Conservation (phyloP, 2,329 filamentous ascomycete species). For the Bipolaris cookei region DNA sequence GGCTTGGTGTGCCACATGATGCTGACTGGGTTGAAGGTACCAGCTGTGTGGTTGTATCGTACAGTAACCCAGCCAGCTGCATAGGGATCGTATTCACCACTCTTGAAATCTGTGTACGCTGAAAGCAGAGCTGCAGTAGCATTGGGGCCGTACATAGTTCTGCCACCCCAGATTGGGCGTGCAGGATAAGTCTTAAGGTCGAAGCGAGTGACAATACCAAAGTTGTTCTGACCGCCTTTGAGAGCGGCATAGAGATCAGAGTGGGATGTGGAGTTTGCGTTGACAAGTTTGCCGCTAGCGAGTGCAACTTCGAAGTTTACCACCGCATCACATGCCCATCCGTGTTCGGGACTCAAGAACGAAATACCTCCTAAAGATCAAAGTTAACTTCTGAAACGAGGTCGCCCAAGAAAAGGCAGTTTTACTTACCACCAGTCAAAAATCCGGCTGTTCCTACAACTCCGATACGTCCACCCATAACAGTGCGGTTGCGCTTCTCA, state of each 20-base stretch:
- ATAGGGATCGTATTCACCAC: constrained; percentile 27
- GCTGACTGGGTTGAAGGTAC: constrained; percentile 21
- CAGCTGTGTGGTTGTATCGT: constrained; percentile 28
- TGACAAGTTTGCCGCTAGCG: constrained; percentile 46
- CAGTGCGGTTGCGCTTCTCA: constrained; percentile 25
- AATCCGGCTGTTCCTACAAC: constrained; percentile 41
- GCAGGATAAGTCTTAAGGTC: constrained; percentile 41
- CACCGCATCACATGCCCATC: constrained; percentile 35
- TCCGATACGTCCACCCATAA: constrained; percentile 34
- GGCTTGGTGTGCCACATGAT: constrained; percentile 37
- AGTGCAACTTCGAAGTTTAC: constrained; percentile 48
- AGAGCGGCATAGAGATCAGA: constrained; percentile 51
- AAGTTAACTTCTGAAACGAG: background rate
- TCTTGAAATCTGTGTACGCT: constrained; percentile 32
- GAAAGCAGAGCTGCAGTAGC: constrained; percentile 22
- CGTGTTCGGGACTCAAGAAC: constrained; percentile 28
- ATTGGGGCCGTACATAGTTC: constrained; percentile 21
- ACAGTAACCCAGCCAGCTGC: constrained; percentile 35
- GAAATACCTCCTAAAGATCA: constrained; percentile 25
- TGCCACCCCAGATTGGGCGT: constrained; percentile 26
- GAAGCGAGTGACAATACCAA: constrained; percentile 53
- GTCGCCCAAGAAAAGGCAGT: background rate
- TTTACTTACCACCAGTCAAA: constrained; percentile 35
- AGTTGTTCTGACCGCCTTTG: constrained; percentile 54
- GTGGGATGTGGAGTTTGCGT: constrained; percentile 45